These are phyloP conservation scores for Leptographium radiaticola DNA, from an alignment of 2,329 filamentous ascomycete genomes.

Conservation along the genomic window DNA sequence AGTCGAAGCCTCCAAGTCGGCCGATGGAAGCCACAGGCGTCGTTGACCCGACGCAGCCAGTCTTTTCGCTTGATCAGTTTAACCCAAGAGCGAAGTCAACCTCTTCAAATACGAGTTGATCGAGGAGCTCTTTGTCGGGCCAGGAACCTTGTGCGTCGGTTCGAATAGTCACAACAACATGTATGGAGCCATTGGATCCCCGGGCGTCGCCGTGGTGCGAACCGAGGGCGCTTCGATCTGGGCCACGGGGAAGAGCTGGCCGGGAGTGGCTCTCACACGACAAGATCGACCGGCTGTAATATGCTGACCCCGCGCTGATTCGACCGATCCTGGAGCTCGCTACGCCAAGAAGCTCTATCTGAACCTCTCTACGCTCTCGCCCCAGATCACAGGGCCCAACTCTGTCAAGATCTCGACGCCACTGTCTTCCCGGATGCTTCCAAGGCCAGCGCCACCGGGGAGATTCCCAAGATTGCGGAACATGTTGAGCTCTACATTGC, in stretches of 20 bases:
- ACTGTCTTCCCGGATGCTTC: conserved; percentile 55
- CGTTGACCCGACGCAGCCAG: conserved; percentile 16
- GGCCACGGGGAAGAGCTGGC: conserved; percentile 71
- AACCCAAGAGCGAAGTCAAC: conserved; percentile 68
- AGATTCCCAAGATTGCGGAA: conserved; percentile 55
- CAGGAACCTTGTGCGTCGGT: conserved; percentile 69
- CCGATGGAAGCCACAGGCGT: no score
- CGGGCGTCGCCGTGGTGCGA: conserved; percentile 72
- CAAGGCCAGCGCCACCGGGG: conserved; percentile 54
- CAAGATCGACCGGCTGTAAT: conserved; percentile 56
- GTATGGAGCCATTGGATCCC: conserved; percentile 67
- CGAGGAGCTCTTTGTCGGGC: conserved; percentile 66
- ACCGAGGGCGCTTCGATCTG: conserved; percentile 81
- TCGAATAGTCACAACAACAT: conserved; percentile 55
- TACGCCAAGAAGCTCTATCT: conserved; percentile 79
- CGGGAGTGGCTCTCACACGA: conserved; percentile 56
- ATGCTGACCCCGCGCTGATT: conserved; percentile 53
- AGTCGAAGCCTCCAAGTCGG: no score
- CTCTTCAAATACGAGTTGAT: conserved; percentile 74
- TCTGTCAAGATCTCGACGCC: conserved; percentile 81
- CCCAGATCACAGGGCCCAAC: conserved; percentile 78
- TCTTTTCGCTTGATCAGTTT: conserved; percentile 82
- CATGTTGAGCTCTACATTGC: conserved; percentile 82
- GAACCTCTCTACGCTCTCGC: conserved; percentile 70
- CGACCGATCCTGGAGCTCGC: conserved; percentile 52